These are phyloP conservation scores for Thermomyces lanuginosus DNA, from an alignment of 2,329 filamentous ascomycete species.

Conservation along the genomic window DNA sequence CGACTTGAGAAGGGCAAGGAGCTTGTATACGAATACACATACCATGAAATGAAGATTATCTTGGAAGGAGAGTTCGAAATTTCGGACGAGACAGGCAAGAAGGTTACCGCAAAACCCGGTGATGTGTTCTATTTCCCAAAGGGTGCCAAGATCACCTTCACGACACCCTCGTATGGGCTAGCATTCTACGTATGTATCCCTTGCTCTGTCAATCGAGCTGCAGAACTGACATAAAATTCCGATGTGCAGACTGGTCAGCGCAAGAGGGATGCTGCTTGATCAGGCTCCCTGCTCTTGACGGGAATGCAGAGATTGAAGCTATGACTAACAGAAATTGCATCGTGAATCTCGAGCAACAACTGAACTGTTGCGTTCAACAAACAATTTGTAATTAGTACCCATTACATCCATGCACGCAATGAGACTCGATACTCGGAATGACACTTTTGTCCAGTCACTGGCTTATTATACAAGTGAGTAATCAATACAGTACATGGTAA, in stretches of 20 bases:
- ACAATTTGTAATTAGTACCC: no score
- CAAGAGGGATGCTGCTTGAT: conserved; percentile 13
- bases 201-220: not conserved
- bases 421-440: no score
- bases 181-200: conserved; percentile 36
- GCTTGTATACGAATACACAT: conserved; percentile 52
- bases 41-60: conserved; percentile 61
- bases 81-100: conserved; percentile 43
- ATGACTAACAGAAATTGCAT: no score
- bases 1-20: conserved; percentile 51
- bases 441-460: no score
- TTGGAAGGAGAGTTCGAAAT: conserved; percentile 52
- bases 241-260: conserved; percentile 12
- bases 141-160: conserved; percentile 50
- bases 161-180: conserved; percentile 43
- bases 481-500: no score
- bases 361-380: no score
- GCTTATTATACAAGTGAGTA: no score
- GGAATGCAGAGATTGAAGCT: no score
- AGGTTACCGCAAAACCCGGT: conserved; percentile 42
- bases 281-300: no score
- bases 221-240: conserved; percentile 1
- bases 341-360: no score
- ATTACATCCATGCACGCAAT: no score
- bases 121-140: conserved; percentile 56